Conservation (phyloP, 306 rosid genomes). For the Comarum palustre region DNA sequence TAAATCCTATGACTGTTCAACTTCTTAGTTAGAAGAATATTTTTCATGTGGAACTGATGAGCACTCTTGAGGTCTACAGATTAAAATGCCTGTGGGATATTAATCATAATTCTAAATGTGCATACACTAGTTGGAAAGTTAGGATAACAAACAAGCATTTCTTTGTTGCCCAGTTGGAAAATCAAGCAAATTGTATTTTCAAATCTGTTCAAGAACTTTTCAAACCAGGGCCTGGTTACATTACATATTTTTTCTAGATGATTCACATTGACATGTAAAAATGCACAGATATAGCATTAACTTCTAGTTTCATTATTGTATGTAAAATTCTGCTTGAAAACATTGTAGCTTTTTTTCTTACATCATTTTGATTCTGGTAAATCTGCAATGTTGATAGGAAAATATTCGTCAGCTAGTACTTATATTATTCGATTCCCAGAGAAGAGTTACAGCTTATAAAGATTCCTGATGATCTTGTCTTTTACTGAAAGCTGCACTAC, state of each 20-base stretch:
- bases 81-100: not conserved
- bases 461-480: slow-evolving; percentile 11
- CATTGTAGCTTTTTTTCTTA: not conserved
- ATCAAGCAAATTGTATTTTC: not conserved
- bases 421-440: not conserved
- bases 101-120: not conserved
- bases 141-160: not conserved
- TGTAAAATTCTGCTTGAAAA: not conserved
- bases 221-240: not conserved
- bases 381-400: not conserved
- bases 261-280: not conserved
- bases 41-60: not conserved
- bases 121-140: not conserved
- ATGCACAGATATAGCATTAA: not conserved
- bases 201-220: not conserved
- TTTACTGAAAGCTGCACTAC: not conserved
- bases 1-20: not conserved
- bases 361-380: not conserved
- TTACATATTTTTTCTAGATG: not conserved
- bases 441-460: slow-evolving; percentile 9
- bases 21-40: not conserved
- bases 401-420: not conserved
- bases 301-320: not conserved
- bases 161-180: not conserved
- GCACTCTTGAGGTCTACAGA: not conserved